phyloP scores from a whole-genome alignment of 495 filamentous ascomycete genomes.

The Trichoderma reesei region DNA sequence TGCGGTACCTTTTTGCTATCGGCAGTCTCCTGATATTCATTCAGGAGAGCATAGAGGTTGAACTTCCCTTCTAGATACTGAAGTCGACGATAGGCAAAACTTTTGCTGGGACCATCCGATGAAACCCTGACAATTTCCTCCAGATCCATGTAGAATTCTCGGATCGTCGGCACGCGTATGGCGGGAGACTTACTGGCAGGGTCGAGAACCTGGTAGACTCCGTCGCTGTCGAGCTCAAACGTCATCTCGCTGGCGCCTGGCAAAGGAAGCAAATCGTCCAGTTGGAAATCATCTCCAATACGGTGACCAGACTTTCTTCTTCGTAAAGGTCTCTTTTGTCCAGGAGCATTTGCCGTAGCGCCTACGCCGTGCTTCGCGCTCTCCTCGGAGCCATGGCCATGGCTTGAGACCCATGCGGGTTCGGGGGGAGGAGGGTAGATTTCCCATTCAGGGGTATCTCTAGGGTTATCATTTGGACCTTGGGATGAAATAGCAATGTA shows the following conservation, averaged over 20 bases:
- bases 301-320: constrained; percentile 50
- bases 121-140: constrained; percentile 75
- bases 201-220: constrained; percentile 88
- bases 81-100: constrained; percentile 86
- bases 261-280: constrained; percentile 64
- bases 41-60: constrained; percentile 82
- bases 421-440: constrained; percentile 61
- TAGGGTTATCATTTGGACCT: constrained; percentile 69
- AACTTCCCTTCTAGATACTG: constrained; percentile 96
- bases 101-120: constrained; percentile 91
- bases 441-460: constrained; percentile 71
- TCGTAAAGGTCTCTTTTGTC: background rate
- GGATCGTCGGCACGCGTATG: constrained; percentile 73
- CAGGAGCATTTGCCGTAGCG: background rate
- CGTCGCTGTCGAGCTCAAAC: constrained; percentile 68
- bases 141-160: constrained; percentile 90
- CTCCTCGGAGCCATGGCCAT: background rate
- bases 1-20: constrained; percentile 97
- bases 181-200: constrained; percentile 50
- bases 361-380: background rate
- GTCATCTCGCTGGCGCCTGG: constrained; percentile 59
- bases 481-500: constrained; percentile 83
- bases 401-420: background rate
- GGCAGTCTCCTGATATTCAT: constrained; percentile 95
- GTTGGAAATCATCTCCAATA: constrained; percentile 69